These are phyloP conservation scores for Schizothecium vesticola DNA, from an alignment of 495 filamentous ascomycete genomes.

Conservation along the genomic window DNA sequence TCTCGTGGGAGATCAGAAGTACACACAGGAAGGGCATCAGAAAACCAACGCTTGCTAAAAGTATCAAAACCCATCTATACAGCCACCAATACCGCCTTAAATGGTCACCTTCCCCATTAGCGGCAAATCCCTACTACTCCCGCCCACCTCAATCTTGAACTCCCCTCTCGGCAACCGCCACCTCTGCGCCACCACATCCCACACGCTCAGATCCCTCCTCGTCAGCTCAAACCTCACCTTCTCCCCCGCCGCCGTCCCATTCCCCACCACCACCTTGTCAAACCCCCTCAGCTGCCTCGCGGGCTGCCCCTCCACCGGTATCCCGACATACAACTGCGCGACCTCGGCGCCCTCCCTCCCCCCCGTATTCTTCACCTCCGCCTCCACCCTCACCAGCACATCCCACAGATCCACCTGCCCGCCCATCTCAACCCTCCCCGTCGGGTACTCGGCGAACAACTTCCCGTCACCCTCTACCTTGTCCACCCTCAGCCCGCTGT, in stretches of 20 bases:
- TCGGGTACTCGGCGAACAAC: constrained; percentile 27
- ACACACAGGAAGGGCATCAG: background rate
- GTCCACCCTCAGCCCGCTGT: constrained; percentile 37
- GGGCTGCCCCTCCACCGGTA: constrained; percentile 43
- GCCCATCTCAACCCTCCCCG: constrained; percentile 46
- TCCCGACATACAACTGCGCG: constrained; percentile 59
- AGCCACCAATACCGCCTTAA: background rate
- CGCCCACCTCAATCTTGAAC: constrained; percentile 51
- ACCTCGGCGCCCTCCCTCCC: constrained; percentile 46
- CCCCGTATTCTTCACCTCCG: constrained; percentile 55
- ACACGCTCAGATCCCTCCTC: constrained; percentile 61
- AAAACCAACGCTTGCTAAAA: background rate
- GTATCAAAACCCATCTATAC: background rate
- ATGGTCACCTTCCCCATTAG: constrained; percentile 38
- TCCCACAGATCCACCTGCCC: constrained; percentile 58
- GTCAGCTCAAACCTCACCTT: constrained; percentile 53
- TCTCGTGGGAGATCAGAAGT: too few relatives aligned
- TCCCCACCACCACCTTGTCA: constrained; percentile 48
- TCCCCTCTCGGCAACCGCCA: constrained; percentile 51
- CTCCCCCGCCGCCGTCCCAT: constrained; percentile 29
- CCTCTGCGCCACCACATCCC: constrained; percentile 55
- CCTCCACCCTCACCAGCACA: constrained; percentile 45
- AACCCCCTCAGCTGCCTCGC: constrained; percentile 61
- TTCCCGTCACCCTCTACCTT: constrained; percentile 16
- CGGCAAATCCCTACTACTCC: constrained; percentile 61